Evolutionary conservation across 2,329 filamentous ascomycete genomes (phyloP), one percentile per base, ranked within the genome.

Genomic region (Talaromyces sp.): DNA sequence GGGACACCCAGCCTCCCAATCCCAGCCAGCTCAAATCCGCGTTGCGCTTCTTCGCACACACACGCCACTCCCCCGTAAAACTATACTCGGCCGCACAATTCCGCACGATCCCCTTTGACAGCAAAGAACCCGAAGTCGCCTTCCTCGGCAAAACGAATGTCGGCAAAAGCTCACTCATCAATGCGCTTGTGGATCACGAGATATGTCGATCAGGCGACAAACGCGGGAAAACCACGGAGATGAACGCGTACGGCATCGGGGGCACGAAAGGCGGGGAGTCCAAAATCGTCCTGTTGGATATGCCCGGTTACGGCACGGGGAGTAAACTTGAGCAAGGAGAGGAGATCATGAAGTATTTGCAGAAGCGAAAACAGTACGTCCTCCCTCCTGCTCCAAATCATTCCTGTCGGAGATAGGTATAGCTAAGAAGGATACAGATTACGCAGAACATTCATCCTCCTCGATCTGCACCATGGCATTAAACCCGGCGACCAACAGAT

Each of bases 131-230:
- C 1, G 85, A 89, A 77, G 81, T 88, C 14, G 84, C 83, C 44
- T 89, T 91, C 70, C 79, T 91, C 3, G 88, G 88, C 18, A 82
- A 88, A 54, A 87, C 84, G 42, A 91, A 91, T 69, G 88, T 89
- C 5, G 88, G 88, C 60, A 91, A 91, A 75, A 86, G 83, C 60
- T 84, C 82, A 1, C 71, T 91, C 4, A 77, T 91, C 28, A 91
- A 91, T 70, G 84, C 85, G 2, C 75, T 91, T 8, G 81, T 88
- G 72, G 79, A 70, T 56, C 72, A 73, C 66, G 71, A 77, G 16
- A 72, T 84, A 14, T 86, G 84, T 62, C 79, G 81, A 69, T 86
- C 85, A 0, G 85, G 82, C 3, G 82, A 81, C 2, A 84, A 83
- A 18, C 85, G 85, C 0, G 88, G 88, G 0, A 79, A 84, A 52